Conservation (phyloP, 805 yeast genomes). For the Saccharomycopsis sp. region DNA sequence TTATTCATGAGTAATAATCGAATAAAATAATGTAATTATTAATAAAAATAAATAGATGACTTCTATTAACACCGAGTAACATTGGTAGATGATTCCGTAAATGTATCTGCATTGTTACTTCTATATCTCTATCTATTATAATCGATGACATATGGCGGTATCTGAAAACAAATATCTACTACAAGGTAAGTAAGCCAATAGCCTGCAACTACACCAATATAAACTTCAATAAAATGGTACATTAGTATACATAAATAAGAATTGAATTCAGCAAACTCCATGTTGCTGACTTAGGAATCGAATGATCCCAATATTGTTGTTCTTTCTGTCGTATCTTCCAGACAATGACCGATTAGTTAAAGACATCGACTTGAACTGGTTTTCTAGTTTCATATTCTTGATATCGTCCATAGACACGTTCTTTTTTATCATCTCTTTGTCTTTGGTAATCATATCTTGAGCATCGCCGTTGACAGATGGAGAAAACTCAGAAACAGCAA, state of each 20-base stretch:
- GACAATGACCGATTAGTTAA: conserved; percentile 3
- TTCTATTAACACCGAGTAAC: too few species aligned
- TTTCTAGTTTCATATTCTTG: conserved; percentile 12
- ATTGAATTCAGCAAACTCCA: background rate
- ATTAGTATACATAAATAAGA: background rate
- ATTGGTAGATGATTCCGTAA: too few species aligned
- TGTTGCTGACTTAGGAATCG: conserved; percentile 16
- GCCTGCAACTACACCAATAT: too few species aligned
- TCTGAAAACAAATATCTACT: too few species aligned
- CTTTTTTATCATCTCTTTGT: conserved; percentile 3
- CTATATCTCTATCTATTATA: too few species aligned
- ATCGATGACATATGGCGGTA: too few species aligned
- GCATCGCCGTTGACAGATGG: background rate
- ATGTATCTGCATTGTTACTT: too few species aligned
- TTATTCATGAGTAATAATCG: too few species aligned
- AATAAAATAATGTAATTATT: too few species aligned
- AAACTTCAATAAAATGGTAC: too few species aligned
- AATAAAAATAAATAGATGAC: too few species aligned
- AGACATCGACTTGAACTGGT: conserved; percentile 9
- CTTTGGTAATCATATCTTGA: background rate
- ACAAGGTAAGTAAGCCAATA: too few species aligned
- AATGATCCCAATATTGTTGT: conserved; percentile 16
- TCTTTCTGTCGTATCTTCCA: conserved; percentile 15
- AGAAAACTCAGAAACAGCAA: background rate
- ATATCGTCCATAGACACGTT: conserved; percentile 14